A percentile compares a stretch with the other conserved stretches of the same genome.
phyloP scores from a whole-genome alignment of 2,329 filamentous ascomycete genomes.

The Trichoderma sp. region DNA sequence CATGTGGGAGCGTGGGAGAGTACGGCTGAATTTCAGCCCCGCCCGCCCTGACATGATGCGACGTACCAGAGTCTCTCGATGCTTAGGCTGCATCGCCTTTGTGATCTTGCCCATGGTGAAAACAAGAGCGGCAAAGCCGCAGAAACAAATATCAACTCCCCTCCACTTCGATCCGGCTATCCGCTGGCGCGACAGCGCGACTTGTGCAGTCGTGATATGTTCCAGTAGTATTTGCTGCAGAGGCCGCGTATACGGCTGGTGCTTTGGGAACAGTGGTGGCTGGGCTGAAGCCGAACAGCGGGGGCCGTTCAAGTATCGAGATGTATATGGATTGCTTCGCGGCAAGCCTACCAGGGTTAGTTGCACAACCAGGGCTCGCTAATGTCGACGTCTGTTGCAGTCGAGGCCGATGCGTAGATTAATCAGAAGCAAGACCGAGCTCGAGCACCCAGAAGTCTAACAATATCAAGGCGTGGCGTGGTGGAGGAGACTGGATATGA shows the following conservation, averaged over 20 bases:
- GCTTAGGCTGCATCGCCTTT: conserved; percentile 67
- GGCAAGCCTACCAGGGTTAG: not conserved
- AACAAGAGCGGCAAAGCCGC: conserved; percentile 61
- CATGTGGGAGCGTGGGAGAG: not conserved
- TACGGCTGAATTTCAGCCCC: not conserved
- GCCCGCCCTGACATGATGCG: not conserved
- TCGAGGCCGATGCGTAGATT: not conserved
- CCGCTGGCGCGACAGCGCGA: conserved; percentile 45
- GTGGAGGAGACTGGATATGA: not conserved
- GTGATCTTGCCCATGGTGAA: conserved; percentile 69
- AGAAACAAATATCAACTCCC: conserved; percentile 50
- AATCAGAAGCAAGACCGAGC: not conserved
- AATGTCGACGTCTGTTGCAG: not conserved
- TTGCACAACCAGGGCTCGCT: not conserved
- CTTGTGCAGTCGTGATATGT: conserved; percentile 33
- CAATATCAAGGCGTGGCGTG: not conserved
- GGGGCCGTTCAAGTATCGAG: not conserved
- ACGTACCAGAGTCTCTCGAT: conserved; percentile 66
- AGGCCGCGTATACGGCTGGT: not conserved
- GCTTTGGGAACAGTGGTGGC: conserved; percentile 6
- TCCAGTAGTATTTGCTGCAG: not conserved
- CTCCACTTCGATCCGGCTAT: conserved; percentile 54
- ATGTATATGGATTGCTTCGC: not conserved
- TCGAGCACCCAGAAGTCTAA: not conserved
- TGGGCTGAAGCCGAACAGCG: conserved; percentile 11